Percentiles rank a stretch among this genome's conserved stretches.
These are phyloP conservation scores for Beauveria caledonica DNA, from an alignment of 2,329 filamentous ascomycete genomes.

Conservation along the genomic window DNA sequence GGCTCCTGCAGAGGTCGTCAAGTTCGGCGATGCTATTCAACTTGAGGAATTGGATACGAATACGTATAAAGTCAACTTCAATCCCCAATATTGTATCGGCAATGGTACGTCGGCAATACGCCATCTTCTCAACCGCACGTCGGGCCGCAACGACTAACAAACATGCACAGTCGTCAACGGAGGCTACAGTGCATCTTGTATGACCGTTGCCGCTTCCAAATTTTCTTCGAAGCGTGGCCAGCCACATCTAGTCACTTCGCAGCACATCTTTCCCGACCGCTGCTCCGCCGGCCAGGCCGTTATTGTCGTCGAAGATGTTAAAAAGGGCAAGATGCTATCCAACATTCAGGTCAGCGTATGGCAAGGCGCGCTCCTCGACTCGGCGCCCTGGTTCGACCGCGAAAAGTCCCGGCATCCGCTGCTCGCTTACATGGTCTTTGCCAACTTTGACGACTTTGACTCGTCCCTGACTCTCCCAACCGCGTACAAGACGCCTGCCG, in stretches of 20 bases:
- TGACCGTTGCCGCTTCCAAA: slow-evolving; percentile 22
- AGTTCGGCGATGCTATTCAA: slow-evolving; percentile 16
- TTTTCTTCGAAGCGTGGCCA: slow-evolving; percentile 20
- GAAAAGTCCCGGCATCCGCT: slow-evolving; percentile 21
- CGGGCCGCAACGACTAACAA: background rate
- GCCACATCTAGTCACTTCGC: slow-evolving; percentile 25
- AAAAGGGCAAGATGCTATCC: slow-evolving; percentile 27
- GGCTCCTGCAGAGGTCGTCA: background rate
- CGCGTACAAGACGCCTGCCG: slow-evolving; percentile 16
- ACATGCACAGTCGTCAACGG: slow-evolving; percentile 28
- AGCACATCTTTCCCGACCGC: slow-evolving; percentile 29
- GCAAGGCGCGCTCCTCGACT: slow-evolving; percentile 23
- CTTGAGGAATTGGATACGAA: slow-evolving; percentile 18
- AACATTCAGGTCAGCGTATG: slow-evolving; percentile 29
- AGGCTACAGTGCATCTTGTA: slow-evolving; percentile 29
- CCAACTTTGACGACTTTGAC: slow-evolving; percentile 19
- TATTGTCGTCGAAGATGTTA: slow-evolving; percentile 28
- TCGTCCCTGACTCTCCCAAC: slow-evolving; percentile 23
- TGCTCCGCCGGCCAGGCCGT: slow-evolving; percentile 25
- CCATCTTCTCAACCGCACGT: background rate
- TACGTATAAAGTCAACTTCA: slow-evolving; percentile 19
- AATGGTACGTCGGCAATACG: slow-evolving; percentile 15
- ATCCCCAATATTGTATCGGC: slow-evolving; percentile 17
- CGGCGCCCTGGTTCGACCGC: slow-evolving; percentile 23
- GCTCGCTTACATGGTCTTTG: slow-evolving; percentile 25